Percentiles rank a stretch among this genome's conserved stretches.
These are phyloP conservation scores for Datisca glomerata DNA, from an alignment of 306 rosid species.

Conservation along the genomic window DNA sequence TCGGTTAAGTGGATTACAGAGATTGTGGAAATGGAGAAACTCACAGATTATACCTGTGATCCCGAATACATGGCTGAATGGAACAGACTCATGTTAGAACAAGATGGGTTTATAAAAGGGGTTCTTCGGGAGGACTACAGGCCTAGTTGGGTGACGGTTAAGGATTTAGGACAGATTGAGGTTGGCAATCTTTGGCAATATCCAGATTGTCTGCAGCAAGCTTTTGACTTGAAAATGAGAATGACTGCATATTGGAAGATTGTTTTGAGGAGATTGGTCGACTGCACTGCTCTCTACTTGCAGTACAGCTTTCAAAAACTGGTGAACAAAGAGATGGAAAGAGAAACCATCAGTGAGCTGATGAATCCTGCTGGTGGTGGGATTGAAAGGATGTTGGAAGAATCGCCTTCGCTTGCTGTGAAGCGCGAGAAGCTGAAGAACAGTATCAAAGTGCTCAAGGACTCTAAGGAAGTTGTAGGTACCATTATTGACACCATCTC, in stretches of 20 bases:
- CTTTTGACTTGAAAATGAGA: constrained; percentile 15
- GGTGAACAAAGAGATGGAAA: constrained; percentile 13
- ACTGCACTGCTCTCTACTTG: constrained; percentile 12
- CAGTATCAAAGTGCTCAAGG: constrained; percentile 12
- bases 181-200: constrained; percentile 7
- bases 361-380: constrained; percentile 4
- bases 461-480: constrained; percentile 13
- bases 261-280: constrained; percentile 13
- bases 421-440: constrained; percentile 14
- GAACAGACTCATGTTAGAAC: constrained; percentile 10
- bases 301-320: constrained; percentile 9
- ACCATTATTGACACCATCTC: constrained; percentile 8
- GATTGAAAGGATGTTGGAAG: constrained; percentile 12
- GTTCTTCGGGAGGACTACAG: neutral
- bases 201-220: constrained; percentile 10
- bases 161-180: neutral
- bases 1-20: constrained; percentile 10
- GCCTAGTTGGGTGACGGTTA: neutral
- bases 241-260: constrained; percentile 15
- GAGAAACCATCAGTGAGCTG: constrained; percentile 6
- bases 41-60: constrained; percentile 14
- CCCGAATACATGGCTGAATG: constrained; percentile 7
- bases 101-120: neutral
- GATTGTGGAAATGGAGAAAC: constrained; percentile 13
- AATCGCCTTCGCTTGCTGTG: constrained; percentile 11